Evolutionary conservation across 768 basidiomycete species (phyloP), one percentile per base, ranked within the genome.

Genomic region (Russula abietina): DNA sequence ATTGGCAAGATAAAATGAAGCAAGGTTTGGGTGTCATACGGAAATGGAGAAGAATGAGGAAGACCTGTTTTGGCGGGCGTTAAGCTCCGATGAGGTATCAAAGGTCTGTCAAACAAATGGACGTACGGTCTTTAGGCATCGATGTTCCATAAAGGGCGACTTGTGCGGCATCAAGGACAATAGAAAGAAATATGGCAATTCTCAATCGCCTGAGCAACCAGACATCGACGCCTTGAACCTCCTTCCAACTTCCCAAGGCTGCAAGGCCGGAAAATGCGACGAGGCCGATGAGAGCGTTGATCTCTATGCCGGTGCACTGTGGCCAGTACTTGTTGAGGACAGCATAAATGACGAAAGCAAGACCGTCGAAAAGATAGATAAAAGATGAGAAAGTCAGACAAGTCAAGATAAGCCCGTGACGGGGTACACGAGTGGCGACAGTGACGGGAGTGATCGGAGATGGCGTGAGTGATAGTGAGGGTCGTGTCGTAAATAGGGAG

Each of bases 391-490:
- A 76, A 55, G 87, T 83, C 52, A 95, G 79, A 64, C 91, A 76
- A 48, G 80, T 72, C 52, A 94, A 79, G 71, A 98, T 93, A 63
- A 86, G 74, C 46, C 81, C 81, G 62, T 88, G 84, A 70, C 94
- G 87, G 46, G 93, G 93, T 57, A 86, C 78, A 63, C 81, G 78
- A 60, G 80, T 81, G 59, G 86, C 81, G 71, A 91, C 83, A 74
- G 92, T 83, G 72, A 93, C 89, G 57, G 86, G 75, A 43, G 85
- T 89, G 71, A 93, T 91, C 67, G 83, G 84, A 48, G 86, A 87
- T 38, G 80, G 73, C 22, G 76, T 73, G 9, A 67, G 69, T 1
- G 80, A 81, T 8, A 75, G 70, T 9, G 76, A 71, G 49, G 81
- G 78, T 66, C 77, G 80, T 48, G 78, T 73, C 55, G 79, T 75